A percentile compares a stretch with the other conserved stretches of the same genome.
Evolutionary conservation across 345 rosid genomes (phyloP).

Genomic region (Sisymbrium altissimum): DNA sequence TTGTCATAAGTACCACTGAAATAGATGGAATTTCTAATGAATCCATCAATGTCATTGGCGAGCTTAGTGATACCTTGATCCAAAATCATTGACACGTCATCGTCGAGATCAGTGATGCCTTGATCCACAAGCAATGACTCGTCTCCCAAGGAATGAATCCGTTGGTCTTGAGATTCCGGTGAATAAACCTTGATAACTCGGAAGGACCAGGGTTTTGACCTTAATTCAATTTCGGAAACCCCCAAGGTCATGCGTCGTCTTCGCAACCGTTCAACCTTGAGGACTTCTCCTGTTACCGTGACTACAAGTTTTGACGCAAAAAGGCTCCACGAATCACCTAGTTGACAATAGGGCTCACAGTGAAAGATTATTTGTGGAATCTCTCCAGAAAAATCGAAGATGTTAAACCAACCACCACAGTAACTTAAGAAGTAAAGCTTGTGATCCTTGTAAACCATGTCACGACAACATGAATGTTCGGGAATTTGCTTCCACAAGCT

Average conservation of each 20-base stretch:
- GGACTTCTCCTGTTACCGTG: neutral
- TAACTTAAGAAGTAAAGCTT: neutral
- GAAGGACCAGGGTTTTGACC: neutral
- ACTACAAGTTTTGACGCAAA: neutral
- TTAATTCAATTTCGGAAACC: neutral
- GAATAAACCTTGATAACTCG: neutral
- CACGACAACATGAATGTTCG: no score
- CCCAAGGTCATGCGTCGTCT: neutral
- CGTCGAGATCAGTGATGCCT: no score
- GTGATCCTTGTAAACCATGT: slow-evolving; percentile 1
- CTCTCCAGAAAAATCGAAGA: neutral
- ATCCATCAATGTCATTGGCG: neutral
- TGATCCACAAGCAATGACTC: neutral
- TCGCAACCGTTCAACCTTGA: neutral
- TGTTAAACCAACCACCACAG: no score
- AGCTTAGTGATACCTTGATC: neutral
- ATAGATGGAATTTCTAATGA: neutral
- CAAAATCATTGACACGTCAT: neutral
- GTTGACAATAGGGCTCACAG: neutral
- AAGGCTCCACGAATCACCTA: no score
- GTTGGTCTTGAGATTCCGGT: neutral
- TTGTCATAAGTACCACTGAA: neutral
- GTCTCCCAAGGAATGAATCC: neutral
- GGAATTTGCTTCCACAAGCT: no score
- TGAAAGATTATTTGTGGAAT: neutral